Evolutionary conservation across 139 green algal species (phyloP).

Genomic region (Chlamydomonas schloesseri): DNA sequence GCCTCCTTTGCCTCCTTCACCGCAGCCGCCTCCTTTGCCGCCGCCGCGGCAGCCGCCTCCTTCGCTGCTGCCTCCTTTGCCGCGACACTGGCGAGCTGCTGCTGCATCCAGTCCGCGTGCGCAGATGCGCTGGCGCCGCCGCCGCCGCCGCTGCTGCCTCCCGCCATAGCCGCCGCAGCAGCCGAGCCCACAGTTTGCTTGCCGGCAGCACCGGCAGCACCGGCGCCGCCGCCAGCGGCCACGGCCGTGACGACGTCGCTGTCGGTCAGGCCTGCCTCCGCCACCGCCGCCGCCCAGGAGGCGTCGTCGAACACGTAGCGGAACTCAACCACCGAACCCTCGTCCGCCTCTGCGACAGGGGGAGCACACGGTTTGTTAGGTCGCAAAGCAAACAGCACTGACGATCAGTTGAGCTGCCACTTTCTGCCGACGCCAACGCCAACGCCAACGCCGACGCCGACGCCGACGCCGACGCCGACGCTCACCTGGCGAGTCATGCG

Average conservation of each 20-base stretch:
- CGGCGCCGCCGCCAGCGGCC: neutral
- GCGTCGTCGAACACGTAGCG: slow-evolving; percentile 12
- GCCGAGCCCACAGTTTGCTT: too few species aligned
- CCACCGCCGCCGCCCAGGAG: neutral
- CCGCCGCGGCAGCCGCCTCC: neutral
- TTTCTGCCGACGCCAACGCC: neutral
- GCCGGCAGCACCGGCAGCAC: too few species aligned
- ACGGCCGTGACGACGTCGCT: neutral
- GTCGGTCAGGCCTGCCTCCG: neutral
- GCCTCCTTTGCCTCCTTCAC: too few species aligned
- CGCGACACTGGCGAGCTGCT: neutral
- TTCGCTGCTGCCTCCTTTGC: neutral
- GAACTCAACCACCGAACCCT: slow-evolving; percentile 16
- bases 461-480: too few species aligned
- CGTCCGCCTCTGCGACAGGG: neutral
- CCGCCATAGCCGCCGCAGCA: too few species aligned
- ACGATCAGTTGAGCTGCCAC: neutral
- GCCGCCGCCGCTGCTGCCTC: neutral
- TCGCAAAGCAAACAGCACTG: too few species aligned
- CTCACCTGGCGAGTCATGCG: too few species aligned
- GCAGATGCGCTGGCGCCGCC: neutral
- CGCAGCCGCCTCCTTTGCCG: neutral
- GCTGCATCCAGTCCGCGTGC: slow-evolving; percentile 5
- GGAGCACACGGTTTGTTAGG: neutral
- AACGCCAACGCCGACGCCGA: too few species aligned